Base-by-base conservation (phyloP, 2,329 filamentous ascomycete species). In the Neopestalotiopsis sp. region DNA sequence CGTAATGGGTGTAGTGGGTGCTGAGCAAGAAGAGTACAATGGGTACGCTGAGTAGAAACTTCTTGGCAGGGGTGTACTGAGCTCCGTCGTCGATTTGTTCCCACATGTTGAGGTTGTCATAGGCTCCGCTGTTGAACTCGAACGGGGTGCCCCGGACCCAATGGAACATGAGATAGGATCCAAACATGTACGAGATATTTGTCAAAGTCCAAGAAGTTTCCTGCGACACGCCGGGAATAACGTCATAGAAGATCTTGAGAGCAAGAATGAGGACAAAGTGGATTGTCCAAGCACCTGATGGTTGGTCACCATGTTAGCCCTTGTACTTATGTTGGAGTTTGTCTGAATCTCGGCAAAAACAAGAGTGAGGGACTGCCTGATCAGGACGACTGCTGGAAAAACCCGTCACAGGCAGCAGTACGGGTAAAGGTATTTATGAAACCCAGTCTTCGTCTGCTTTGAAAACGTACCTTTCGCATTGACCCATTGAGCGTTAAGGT, bases 71-170 rank as follows among this genome's bases (percentile, higher is more conserved):
- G 0, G 96, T 99, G 84, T 98, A 99, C 81, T 99, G 96, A 75
- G 96, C 96, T 61, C 96, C 96, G 77, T 98, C 97, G 85, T 99
- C 96, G 81, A 99, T 99, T 84, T 99, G 96, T 85, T 99, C 96
- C 96, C 96, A 99, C 96, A 99, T 98, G 85, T 98, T 99, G 78
- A 99, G 88, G 82, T 99, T 98, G 86, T 99, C 96, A 82, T 98
- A 99, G 75, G 96, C 96, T 69, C 96, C 96, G 68, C 94, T 92
- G 80, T 99, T 99, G 88, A 99, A 99, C 82, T 99, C 96, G 79
- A 99, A 99, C 5, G 96, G 96, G 61, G 98, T 94, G 75, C 96
- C 96, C 79, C 95, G 94, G 75, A 99, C 96, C 87, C 94, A 97
- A 84, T 99, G 96, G 84, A 99, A 99, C 96, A 99, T 99, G 82